Percentiles rank a stretch among this genome's conserved stretches.
These are phyloP conservation scores for Knoxdaviesia capensis DNA, from an alignment of 2,329 filamentous ascomycete species.

Conservation along the genomic window DNA sequence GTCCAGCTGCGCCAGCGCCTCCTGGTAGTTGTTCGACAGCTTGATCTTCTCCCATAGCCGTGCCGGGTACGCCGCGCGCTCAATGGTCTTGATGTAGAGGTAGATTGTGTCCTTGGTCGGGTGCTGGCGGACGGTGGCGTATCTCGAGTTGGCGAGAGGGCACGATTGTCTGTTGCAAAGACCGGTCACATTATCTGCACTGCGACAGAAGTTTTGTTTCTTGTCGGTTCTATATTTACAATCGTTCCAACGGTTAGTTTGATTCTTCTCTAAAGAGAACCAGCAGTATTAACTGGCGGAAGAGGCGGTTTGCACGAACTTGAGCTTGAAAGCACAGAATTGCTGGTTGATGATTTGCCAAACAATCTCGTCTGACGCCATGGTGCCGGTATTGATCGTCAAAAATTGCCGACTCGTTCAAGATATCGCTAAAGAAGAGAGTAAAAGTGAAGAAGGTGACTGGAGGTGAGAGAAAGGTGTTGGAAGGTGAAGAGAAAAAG, in stretches of 20 bases:
- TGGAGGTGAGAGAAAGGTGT: conserved; percentile 1
- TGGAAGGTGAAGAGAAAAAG: neutral
- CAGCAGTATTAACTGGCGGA: too few species aligned
- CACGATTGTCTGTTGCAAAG: conserved; percentile 77
- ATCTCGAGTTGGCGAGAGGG: conserved; percentile 75
- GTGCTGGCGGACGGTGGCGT: conserved; percentile 77
- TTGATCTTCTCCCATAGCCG: conserved; percentile 93
- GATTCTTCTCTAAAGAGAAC: neutral
- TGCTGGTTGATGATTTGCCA: conserved; percentile 95
- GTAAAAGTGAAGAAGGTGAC: neutral
- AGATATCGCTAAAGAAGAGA: neutral
- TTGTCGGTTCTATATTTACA: conserved; percentile 47
- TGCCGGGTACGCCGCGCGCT: conserved; percentile 69
- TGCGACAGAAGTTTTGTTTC: conserved; percentile 83
- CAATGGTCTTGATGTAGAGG: conserved; percentile 90
- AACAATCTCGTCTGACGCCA: conserved; percentile 90
- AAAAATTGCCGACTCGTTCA: neutral
- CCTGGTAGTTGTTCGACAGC: conserved; percentile 73
- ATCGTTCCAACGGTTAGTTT: conserved; percentile 8
- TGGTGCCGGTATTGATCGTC: conserved; percentile 16
- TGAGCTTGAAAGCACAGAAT: conserved; percentile 89
- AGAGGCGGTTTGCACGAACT: conserved; percentile 27
- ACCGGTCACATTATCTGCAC: conserved; percentile 75
- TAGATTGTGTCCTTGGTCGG: conserved; percentile 68
- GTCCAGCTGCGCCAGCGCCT: conserved; percentile 76